Conservation (phyloP, 768 basidiomycete genomes). For the Pulveroboletus sp. region DNA sequence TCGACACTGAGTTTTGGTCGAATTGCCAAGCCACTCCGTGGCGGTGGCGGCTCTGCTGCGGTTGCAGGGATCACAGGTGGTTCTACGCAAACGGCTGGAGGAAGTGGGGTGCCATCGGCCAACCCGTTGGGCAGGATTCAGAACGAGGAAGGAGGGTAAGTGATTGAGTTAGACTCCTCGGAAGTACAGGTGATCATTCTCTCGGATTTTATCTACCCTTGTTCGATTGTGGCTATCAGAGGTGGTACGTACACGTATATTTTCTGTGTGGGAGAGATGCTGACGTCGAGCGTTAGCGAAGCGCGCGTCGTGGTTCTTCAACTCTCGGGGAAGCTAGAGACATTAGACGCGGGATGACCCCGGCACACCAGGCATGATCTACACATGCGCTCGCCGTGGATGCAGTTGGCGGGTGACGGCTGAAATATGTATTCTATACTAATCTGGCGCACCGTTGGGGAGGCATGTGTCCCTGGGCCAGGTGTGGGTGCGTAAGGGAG, state of each 20-base stretch:
- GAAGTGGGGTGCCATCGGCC: constrained; percentile 45
- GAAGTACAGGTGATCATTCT: constrained; percentile 16
- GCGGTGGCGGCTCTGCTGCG: constrained; percentile 67
- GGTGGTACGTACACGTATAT: constrained; percentile 27
- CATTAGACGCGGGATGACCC: constrained; percentile 10
- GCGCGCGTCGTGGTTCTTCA: constrained; percentile 93
- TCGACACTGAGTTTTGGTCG: constrained; percentile 82
- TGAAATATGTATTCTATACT: constrained; percentile 23
- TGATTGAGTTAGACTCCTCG: constrained; percentile 19
- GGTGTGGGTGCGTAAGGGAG: constrained; percentile 20
- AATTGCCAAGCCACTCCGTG: constrained; percentile 94
- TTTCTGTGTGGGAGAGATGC: constrained; percentile 14
- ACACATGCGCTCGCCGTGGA: constrained; percentile 26
- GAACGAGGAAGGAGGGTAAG: constrained; percentile 73
- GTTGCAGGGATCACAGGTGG: constrained; percentile 38
- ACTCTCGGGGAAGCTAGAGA: constrained; percentile 55
- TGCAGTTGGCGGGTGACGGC: constrained; percentile 14
- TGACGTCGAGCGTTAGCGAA: constrained; percentile 55
- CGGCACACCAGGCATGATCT: constrained; percentile 21
- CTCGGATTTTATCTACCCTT: constrained; percentile 12
- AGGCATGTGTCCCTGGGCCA: constrained; percentile 21
- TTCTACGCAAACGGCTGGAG: constrained; percentile 36
- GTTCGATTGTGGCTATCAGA: constrained; percentile 24
- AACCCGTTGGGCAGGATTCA: constrained; percentile 71
- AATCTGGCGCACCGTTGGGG: constrained; percentile 21